Percentiles rank a stretch among this genome's conserved stretches.
Evolutionary conservation across 805 yeast species (phyloP).

Genomic region (Starmerella gropengiesseri): DNA sequence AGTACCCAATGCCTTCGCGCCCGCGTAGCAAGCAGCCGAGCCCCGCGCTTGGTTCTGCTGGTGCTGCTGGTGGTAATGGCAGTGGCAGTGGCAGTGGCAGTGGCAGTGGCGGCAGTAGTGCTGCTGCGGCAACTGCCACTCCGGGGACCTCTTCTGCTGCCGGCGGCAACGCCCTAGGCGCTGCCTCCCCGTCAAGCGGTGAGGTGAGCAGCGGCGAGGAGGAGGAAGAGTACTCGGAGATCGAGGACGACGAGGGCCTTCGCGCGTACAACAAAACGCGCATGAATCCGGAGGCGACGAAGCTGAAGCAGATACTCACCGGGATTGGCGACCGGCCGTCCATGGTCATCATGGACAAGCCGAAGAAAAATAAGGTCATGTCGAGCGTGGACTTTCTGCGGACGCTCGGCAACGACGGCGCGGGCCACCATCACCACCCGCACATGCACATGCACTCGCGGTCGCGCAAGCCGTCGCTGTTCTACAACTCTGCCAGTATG

Average conservation of each 20-base stretch:
- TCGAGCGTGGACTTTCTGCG: conserved; percentile 32
- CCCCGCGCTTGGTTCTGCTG: neutral
- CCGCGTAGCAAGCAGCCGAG: conserved; percentile 2
- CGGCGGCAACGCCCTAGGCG: too few species aligned
- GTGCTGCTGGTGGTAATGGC: too few species aligned
- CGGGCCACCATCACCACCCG: conserved; percentile 9
- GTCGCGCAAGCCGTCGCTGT: conserved; percentile 4
- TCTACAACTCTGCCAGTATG: conserved; percentile 4
- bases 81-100: too few species aligned
- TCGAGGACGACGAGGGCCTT: conserved; percentile 7
- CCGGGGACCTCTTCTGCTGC: too few species aligned
- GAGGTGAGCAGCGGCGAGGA: neutral
- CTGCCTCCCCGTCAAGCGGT: too few species aligned
- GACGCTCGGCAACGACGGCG: conserved; percentile 25
- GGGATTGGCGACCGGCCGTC: conserved; percentile 28
- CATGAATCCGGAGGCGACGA: conserved; percentile 15
- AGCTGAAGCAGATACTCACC: conserved; percentile 29
- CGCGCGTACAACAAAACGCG: neutral
- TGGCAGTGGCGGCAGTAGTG: too few species aligned
- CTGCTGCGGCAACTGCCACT: too few species aligned
- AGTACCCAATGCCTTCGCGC: conserved; percentile 8
- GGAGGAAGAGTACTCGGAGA: neutral
- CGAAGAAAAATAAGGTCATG: conserved; percentile 24
- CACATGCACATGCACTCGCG: conserved; percentile 1
- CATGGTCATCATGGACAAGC: conserved; percentile 28